Evolutionary conservation across 371 early-diverging fungal species (phyloP), one percentile per base, ranked within the genome.

Genomic region (Apophysomyces ossiformis): DNA sequence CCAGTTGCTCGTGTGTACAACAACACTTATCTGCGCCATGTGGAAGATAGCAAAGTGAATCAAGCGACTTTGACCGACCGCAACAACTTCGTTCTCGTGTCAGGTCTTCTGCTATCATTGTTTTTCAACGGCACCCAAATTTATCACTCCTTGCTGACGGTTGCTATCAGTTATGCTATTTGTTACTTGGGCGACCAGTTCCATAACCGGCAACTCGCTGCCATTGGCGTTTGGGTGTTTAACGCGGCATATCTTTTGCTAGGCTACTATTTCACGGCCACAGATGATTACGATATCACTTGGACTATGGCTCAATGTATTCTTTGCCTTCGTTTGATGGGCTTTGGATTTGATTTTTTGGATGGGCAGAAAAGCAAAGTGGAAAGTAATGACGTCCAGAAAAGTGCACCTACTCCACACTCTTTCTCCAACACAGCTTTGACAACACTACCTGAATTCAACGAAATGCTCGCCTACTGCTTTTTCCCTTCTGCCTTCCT

Each of bases 251-350:
- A 90, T 65, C 68, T 90, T 16, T 63, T 91, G 60, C 44, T 68
- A 1, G 86, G 85, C 0, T 91, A 90, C 74, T 77, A 79, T 63
- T 79, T 68, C 57, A 79, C 79, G 38, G 73, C 83, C 12, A 81
- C 85, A 13, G 86, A 85, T 54, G 88, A 79, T 0, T 90, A 90
- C 58, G 89, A 89, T 66, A 79, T 91, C 59, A 80, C 85, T 64
- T 91, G 89, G 84, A 89, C 90, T 5, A 91, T 90, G 84, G 82
- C 89, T 16, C 90, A 91, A 67, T 91, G 90, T 62, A 86, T 92
- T 5, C 77, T 91, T 21, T 88, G 89, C 64, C 74, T 92, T 37
- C 84, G 91, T 47, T 69, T 92, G 73, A 91, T 92, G 76, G 91
- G 90, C 0, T 87, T 89, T 65, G 86, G 81, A 18, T 81, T 89